phyloP scores from a whole-genome alignment of 768 basidiomycete genomes.

The Udeniomyces megalosporus region DNA sequence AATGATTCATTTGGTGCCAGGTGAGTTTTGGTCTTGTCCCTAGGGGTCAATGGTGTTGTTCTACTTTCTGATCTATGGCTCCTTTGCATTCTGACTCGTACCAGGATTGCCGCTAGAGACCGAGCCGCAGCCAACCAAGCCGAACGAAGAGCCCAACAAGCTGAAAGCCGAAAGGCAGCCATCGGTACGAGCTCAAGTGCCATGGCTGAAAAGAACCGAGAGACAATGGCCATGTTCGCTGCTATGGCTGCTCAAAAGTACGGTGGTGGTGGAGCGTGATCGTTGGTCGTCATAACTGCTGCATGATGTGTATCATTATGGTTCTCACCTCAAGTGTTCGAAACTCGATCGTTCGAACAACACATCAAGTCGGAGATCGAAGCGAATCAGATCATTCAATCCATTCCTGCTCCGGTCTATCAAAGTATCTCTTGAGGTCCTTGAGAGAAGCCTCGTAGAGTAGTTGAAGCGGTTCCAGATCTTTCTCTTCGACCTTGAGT shows the following conservation, averaged over 20 bases:
- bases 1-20: not conserved
- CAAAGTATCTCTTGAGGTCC: not conserved
- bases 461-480: constrained; percentile 40
- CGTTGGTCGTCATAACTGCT: not conserved
- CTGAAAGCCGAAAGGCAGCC: not conserved
- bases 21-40: not conserved
- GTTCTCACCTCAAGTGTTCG: too few relatives aligned
- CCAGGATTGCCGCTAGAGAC: constrained; percentile 12
- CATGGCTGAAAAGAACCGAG: not conserved
- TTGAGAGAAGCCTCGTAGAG: constrained; percentile 43
- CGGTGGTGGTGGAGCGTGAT: not conserved
- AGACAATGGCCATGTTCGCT: not conserved
- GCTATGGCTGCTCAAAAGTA: not conserved
- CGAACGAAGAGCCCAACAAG: constrained; percentile 3
- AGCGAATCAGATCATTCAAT: too few relatives aligned
- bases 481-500: constrained; percentile 46
- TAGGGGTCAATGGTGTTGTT: not conserved
- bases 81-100: not conserved
- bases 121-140: not conserved
- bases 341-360: not conserved
- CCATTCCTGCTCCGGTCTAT: not conserved
- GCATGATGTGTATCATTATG: too few relatives aligned
- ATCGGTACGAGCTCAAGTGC: not conserved
- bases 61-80: not conserved
- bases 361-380: too few relatives aligned